phyloP scores from a whole-genome alignment of 805 yeast species.

The Cyberlindnera amylophila region DNA sequence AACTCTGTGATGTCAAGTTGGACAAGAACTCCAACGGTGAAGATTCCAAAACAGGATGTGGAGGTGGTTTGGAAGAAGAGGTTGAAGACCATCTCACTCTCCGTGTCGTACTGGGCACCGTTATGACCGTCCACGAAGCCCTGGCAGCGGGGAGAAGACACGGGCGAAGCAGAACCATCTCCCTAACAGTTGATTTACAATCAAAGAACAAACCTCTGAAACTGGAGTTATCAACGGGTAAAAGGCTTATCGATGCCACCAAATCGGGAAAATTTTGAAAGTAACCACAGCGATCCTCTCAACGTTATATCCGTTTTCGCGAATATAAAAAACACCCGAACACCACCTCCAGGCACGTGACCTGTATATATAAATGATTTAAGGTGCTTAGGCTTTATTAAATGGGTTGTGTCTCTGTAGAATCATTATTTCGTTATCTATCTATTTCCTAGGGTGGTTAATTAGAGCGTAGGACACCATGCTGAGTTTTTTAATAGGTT shows the following conservation, averaged over 20 bases:
- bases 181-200: not conserved
- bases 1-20: conserved; percentile 23
- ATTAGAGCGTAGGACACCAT: no score
- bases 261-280: not conserved
- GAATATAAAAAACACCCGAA: no score
- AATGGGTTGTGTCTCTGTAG: no score
- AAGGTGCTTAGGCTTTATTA: no score
- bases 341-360: no score
- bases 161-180: conserved; percentile 13
- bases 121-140: conserved; percentile 2
- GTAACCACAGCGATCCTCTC: no score
- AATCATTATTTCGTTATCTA: no score
- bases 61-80: not conserved
- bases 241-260: not conserved
- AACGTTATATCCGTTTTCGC: no score
- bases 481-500: no score
- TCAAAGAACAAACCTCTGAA: not conserved
- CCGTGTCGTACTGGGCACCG: not conserved
- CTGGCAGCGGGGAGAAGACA: conserved; percentile 1
- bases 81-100: conserved; percentile 8
- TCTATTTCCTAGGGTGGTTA: no score
- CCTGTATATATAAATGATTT: no score
- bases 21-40: conserved; percentile 38
- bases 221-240: not conserved
- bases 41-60: conserved; percentile 23